phyloP scores from a whole-genome alignment of 116 monocot species.

The Cymodocea nodosa region DNA sequence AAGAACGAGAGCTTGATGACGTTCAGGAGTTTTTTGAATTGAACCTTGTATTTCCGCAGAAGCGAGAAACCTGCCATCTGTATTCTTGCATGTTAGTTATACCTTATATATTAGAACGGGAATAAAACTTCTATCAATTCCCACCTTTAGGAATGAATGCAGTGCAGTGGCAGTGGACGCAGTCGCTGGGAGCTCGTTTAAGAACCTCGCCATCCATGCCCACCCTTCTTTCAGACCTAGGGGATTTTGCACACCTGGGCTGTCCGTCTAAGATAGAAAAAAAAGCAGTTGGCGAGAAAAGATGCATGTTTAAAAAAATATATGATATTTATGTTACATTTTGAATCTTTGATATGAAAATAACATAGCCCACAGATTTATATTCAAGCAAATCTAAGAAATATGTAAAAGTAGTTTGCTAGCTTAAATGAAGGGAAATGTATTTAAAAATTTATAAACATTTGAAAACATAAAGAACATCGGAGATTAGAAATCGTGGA shows the following conservation, averaged over 20 bases:
- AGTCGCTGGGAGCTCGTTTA: slow-evolving; percentile 56
- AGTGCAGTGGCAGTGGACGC: slow-evolving; percentile 53
- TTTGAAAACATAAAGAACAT: too few species aligned
- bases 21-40: slow-evolving; percentile 64
- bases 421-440: too few species aligned
- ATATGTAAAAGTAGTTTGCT: too few species aligned
- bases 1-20: slow-evolving; percentile 39
- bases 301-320: background rate
- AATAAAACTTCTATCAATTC: slow-evolving; percentile 1
- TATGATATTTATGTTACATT: background rate
- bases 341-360: background rate
- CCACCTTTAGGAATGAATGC: slow-evolving; percentile 69
- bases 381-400: too few species aligned
- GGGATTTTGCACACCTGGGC: slow-evolving; percentile 42
- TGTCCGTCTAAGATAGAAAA: slow-evolving; percentile 44
- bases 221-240: slow-evolving; percentile 82
- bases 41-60: slow-evolving; percentile 36
- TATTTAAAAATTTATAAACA: too few species aligned
- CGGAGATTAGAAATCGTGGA: background rate
- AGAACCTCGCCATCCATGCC: slow-evolving; percentile 85
- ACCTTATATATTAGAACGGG: background rate
- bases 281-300: background rate
- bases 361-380: too few species aligned
- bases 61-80: slow-evolving; percentile 90
- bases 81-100: background rate